These are phyloP conservation scores for Cystobasidium ongulense DNA, from an alignment of 768 basidiomycete species.

Conservation along the genomic window DNA sequence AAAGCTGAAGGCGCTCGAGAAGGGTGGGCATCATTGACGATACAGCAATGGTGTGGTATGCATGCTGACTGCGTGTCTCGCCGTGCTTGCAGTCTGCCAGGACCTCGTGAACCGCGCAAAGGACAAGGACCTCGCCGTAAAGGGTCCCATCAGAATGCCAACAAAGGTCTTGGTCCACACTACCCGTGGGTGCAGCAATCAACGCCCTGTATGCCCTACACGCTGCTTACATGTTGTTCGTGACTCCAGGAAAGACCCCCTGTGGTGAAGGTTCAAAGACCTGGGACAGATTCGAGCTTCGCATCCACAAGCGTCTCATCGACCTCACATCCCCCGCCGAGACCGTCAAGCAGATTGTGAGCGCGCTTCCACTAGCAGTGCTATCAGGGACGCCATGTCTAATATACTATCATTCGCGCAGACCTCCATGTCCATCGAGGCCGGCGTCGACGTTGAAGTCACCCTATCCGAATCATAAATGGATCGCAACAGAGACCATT, in stretches of 20 bases:
- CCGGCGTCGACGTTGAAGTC: slow-evolving; percentile 70
- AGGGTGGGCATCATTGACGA: slow-evolving; percentile 56
- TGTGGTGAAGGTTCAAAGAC: slow-evolving; percentile 99
- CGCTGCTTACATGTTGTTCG: neutral
- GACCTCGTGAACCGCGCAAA: slow-evolving; percentile 98
- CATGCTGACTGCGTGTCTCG: neutral
- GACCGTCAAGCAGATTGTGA: slow-evolving; percentile 98
- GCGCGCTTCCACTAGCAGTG: slow-evolving; percentile 43
- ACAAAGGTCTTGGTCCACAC: slow-evolving; percentile 99
- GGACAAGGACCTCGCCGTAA: slow-evolving; percentile 98
- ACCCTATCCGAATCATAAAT: slow-evolving; percentile 27
- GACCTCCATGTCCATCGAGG: slow-evolving; percentile 98
- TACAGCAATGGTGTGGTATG: neutral
- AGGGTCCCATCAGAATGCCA: slow-evolving; percentile 96
- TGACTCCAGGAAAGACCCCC: slow-evolving; percentile 58
- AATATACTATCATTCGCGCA: slow-evolving; percentile 44
- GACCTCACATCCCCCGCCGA: slow-evolving; percentile 97
- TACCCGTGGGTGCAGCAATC: slow-evolving; percentile 61
- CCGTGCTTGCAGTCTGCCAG: slow-evolving; percentile 63
- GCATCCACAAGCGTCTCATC: slow-evolving; percentile 98
- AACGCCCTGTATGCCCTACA: neutral
- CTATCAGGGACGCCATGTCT: neutral
- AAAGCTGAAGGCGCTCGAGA: slow-evolving; percentile 96
- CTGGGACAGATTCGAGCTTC: slow-evolving; percentile 99
- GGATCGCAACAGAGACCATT: no score